These are phyloP conservation scores for Diaporthe nobilis DNA, from an alignment of 2,329 filamentous ascomycete species.

Conservation along the genomic window DNA sequence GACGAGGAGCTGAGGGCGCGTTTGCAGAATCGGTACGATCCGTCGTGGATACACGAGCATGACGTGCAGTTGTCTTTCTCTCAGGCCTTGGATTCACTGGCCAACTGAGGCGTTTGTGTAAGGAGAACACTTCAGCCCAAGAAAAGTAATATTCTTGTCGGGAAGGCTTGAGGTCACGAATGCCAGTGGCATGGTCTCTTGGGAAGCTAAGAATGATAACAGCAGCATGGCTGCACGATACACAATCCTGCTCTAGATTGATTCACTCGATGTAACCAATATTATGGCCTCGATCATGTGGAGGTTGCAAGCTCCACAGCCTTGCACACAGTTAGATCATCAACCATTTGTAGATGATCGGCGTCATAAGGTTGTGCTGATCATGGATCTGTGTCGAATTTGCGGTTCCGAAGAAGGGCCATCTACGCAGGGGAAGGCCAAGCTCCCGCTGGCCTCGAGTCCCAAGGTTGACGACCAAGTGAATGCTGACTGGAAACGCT, in stretches of 20 bases:
- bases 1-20: conserved; percentile 55
- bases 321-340: background rate
- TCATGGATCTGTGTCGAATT: too few species aligned
- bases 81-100: conserved; percentile 48
- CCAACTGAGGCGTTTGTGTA: conserved; percentile 50
- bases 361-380: too few species aligned
- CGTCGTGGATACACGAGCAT: conserved; percentile 62
- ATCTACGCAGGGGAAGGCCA: background rate
- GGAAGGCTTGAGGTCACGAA: too few species aligned
- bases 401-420: background rate
- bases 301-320: too few species aligned
- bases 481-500: background rate
- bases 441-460: background rate
- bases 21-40: conserved; percentile 54
- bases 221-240: background rate
- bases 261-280: background rate
- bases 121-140: too few species aligned
- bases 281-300: too few species aligned
- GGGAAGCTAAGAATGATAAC: background rate
- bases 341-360: background rate
- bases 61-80: conserved; percentile 58
- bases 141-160: too few species aligned
- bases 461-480: background rate
- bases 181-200: too few species aligned
- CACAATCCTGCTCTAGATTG: background rate